Evolutionary conservation across 805 yeast genomes (phyloP), one percentile per base, ranked within the genome.

Genomic region (Debaryomyces tyrocola): DNA sequence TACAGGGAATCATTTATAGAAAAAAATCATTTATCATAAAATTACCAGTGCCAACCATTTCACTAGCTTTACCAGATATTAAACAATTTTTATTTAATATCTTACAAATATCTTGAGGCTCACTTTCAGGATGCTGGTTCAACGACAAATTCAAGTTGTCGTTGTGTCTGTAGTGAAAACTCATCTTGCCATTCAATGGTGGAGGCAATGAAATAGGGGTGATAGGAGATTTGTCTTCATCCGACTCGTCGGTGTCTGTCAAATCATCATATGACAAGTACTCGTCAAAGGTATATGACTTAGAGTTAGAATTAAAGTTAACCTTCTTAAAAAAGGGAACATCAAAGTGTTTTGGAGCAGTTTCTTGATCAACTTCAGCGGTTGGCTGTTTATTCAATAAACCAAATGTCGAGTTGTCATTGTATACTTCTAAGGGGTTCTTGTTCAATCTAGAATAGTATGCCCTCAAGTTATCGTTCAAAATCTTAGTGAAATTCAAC

Each of bases 11-110:
- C 21, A 48, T 39, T 62, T 59, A 73, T 50, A 72, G 66, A 55
- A 71, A 69, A 50, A 73, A 73, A 46, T 73, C 78, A 51, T 70
- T 70, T 52, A 73, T 66, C 50, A 72, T 55, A 46, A 73, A 69
- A 40, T 64, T 70, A 20, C 73, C 69, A 24, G 69, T 61, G 43
- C 76, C 66, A 45, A 73, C 67, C 73, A 72, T 73, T 57, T 72
- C 77, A 46, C 73, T 69, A 44, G 75, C 74, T 50, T 63, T 67
- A 39, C 77, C 77, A 27, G 67, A 56, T 37, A 71, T 53, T 40
- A 72, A 60, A 34, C 71, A 64, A 42, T 66, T 54, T 42, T 63
- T 64, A 49, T 69, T 73, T 52, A 73, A 58, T 35, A 68, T 58
- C 52, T 60, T 66, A 41, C 57, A 59, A 27, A 66, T 53, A 42